Base-by-base conservation (phyloP, 106 monocot genomes). In the Allium sativum region DNA sequence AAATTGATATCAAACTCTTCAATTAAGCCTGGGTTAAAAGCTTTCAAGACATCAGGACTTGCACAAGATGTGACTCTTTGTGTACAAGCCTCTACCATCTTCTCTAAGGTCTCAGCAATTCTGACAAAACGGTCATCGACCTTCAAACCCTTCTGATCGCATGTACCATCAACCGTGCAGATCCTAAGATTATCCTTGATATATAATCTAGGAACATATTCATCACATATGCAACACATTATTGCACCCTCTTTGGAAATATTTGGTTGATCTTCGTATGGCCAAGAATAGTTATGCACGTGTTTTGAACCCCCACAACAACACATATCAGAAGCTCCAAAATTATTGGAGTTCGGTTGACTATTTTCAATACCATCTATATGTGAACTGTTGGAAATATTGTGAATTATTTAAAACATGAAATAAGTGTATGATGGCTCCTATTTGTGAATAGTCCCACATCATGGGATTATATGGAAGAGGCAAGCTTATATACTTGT, bases 221-320 rank as follows among this genome's bases (percentile, higher is more conserved):
- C 91, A 65, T 98, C 96, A 70, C 96, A 98, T 62, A 98, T 98
- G 52, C 96, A 87, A 65, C 96, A 98, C 84, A 91, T 98, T 59
- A 98, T 98, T 73, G 90, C 78, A 42, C 79, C 70, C 10, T 91
- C 87, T 59, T 91, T 87, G 64, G 79, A 76, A 64, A 76, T 65
- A 68, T 61, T 76, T 45, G 75, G 90, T 44, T 90, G 96, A 71
- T 98, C 96, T 91, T 91, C 90, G 60, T 91, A 58, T 52, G 90
- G 90, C 91, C 96, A 91, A 57, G 91, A 96, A 65, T 69, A 52
- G 55, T 85, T 84, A 62, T 80, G 90, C 51, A 74, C 84, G 67
- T 90, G 87, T 63, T 87, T 96, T 48, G 87, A 64, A 68, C 76
- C 58, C 76, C 21, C 60, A 42, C 79, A 64, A 11, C 73, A 53